A percentile compares a stretch with the other conserved stretches of the same genome.
Evolutionary conservation across 441 rosid species (phyloP).

Genomic region (Iberis amara): DNA sequence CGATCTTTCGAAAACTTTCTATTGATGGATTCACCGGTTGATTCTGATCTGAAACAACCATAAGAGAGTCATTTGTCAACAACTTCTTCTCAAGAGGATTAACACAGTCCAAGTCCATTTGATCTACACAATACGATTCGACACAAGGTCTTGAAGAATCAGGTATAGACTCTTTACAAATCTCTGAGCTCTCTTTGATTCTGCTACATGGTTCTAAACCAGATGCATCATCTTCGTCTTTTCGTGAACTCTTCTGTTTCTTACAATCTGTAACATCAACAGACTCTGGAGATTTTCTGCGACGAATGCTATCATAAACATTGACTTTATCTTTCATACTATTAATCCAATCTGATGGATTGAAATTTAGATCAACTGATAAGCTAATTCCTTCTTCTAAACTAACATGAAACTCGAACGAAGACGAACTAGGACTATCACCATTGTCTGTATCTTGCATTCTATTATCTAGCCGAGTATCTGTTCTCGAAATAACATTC

Average conservation of each 20-base stretch:
- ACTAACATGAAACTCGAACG: slow-evolving; percentile 64
- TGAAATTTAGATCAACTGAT: slow-evolving; percentile 64
- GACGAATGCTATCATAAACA: slow-evolving; percentile 37
- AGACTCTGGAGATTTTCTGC: slow-evolving; percentile 39
- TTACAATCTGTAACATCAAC: slow-evolving; percentile 39
- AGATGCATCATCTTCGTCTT: slow-evolving; percentile 34
- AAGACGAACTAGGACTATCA: slow-evolving; percentile 40
- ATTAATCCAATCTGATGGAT: slow-evolving; percentile 63
- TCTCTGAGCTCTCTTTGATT: slow-evolving; percentile 32
- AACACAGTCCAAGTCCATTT: slow-evolving; percentile 35
- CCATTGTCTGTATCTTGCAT: slow-evolving; percentile 28
- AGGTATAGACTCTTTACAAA: slow-evolving; percentile 32
- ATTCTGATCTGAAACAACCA: slow-evolving; percentile 26
- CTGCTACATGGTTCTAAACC: slow-evolving; percentile 23
- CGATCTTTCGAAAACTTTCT: slow-evolving; percentile 33
- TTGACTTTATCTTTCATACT: slow-evolving; percentile 50
- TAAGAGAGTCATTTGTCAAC: slow-evolving; percentile 30
- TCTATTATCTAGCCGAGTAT: slow-evolving; percentile 28
- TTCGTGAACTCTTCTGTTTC: slow-evolving; percentile 35
- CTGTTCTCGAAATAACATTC: neutral
- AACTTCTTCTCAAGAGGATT: slow-evolving; percentile 36
- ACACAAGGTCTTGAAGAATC: slow-evolving; percentile 31
- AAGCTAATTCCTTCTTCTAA: slow-evolving; percentile 75
- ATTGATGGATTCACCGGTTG: slow-evolving; percentile 31
- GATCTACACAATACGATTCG: slow-evolving; percentile 32